phyloP scores from a whole-genome alignment of 2,329 filamentous ascomycete species.

The Septoria petroselini region DNA sequence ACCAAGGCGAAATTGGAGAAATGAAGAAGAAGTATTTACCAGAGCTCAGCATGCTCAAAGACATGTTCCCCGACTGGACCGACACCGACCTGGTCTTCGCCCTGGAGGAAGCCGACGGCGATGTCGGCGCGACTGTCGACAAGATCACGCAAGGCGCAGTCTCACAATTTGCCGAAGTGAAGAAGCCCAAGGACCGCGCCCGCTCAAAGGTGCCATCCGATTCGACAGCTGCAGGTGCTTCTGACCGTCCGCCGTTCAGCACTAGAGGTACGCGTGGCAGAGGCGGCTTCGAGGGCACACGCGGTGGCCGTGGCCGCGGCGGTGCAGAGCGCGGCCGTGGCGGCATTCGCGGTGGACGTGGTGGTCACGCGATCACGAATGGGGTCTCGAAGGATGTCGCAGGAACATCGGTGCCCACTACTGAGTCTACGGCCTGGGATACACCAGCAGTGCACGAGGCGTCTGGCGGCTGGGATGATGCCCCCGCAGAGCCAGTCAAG shows the following conservation, averaged over 20 bases:
- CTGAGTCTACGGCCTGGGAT: constrained; percentile 65
- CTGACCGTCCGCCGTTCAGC: constrained; percentile 49
- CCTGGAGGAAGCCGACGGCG: constrained; percentile 80
- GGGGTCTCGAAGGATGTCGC: constrained; percentile 61
- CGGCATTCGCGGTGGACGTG: constrained; percentile 58
- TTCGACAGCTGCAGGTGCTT: constrained; percentile 49
- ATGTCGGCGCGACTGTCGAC: constrained; percentile 68
- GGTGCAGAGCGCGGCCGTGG: constrained; percentile 54
- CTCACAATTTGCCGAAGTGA: constrained; percentile 81
- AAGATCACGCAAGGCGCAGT: constrained; percentile 78
- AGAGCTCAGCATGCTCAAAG: constrained; percentile 78
- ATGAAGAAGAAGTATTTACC: constrained; percentile 84
- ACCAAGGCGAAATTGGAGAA: constrained; percentile 86
- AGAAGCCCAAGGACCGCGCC: constrained; percentile 70
- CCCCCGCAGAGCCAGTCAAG: constrained; percentile 20
- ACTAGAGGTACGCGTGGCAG: constrained; percentile 41
- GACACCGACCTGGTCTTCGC: constrained; percentile 92
- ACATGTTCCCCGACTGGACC: constrained; percentile 94
- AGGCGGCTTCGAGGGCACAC: constrained; percentile 51
- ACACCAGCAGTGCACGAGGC: constrained; percentile 41
- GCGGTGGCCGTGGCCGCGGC: constrained; percentile 60
- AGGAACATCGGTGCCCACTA: constrained; percentile 60
- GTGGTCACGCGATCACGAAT: constrained; percentile 57
- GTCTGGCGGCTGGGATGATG: constrained; percentile 29
- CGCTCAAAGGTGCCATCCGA: constrained; percentile 70